Evolutionary conservation across 2,329 filamentous ascomycete species (phyloP).

Genomic region (Capronia americana): DNA sequence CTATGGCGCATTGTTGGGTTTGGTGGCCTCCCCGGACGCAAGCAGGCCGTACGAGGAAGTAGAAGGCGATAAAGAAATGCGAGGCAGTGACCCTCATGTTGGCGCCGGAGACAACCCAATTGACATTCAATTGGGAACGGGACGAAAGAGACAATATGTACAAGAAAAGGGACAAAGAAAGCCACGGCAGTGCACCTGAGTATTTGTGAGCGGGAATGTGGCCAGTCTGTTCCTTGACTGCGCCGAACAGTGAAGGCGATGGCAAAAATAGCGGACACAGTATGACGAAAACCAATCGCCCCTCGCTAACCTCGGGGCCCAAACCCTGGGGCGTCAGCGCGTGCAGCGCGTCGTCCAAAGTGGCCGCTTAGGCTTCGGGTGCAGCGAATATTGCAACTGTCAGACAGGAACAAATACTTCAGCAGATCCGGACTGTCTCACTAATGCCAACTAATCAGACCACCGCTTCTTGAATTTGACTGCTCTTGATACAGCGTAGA

Average conservation of each 20-base stretch:
- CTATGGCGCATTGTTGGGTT: slow-evolving; percentile 58
- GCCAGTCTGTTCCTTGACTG: slow-evolving; percentile 7
- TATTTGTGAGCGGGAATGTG: slow-evolving; percentile 6
- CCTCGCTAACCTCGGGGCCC: background rate
- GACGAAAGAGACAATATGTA: background rate
- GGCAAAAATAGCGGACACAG: slow-evolving; percentile 7
- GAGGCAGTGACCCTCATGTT: slow-evolving; percentile 34
- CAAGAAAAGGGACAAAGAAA: background rate
- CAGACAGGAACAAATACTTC: background rate
- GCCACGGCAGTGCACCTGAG: background rate
- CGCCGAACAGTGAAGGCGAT: background rate
- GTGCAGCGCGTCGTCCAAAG: background rate
- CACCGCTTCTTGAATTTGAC: background rate
- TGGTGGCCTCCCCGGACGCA: slow-evolving; percentile 31
- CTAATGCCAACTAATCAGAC: slow-evolving; percentile 11
- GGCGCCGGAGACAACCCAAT: slow-evolving; percentile 4
- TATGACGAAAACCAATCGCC: slow-evolving; percentile 2
- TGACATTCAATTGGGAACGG: background rate
- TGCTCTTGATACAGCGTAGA: background rate
- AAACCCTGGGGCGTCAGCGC: background rate
- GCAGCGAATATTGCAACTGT: background rate
- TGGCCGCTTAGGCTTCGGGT: background rate
- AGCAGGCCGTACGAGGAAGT: slow-evolving; percentile 30
- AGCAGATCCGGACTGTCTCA: background rate
- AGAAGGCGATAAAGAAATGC: slow-evolving; percentile 37